Conservation (phyloP, 192 early-diverging fungal genomes). For the Coemansia sp. region DNA sequence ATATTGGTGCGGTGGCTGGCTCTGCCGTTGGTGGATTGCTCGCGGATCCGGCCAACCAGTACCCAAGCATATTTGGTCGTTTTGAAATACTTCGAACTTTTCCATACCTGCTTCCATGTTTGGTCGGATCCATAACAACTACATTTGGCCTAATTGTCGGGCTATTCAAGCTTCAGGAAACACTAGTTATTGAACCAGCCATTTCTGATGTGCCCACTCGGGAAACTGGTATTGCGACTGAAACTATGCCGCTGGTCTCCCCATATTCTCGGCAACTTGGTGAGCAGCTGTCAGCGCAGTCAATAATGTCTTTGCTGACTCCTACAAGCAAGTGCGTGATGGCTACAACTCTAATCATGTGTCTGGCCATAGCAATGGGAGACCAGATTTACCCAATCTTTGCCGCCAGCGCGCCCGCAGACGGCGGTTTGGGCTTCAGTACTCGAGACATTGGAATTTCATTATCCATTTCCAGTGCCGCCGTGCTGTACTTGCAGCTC, state of each 20-base stretch:
- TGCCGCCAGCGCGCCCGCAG: constrained; percentile 25
- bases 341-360: constrained; percentile 21
- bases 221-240: not conserved
- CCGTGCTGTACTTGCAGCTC: constrained; percentile 55
- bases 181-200: constrained; percentile 12
- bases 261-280: not conserved
- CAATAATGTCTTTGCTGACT: constrained; percentile 18
- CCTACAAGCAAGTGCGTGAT: constrained; percentile 21
- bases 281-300: constrained; percentile 2
- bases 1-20: constrained; percentile 60
- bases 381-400: constrained; percentile 49
- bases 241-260: constrained; percentile 12
- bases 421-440: constrained; percentile 58
- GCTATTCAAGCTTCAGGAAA: constrained; percentile 61
- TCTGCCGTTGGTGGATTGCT: constrained; percentile 75
- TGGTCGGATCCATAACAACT: constrained; percentile 60
- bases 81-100: constrained; percentile 59
- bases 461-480: constrained; percentile 35
- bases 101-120: constrained; percentile 82
- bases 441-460: constrained; percentile 54
- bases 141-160: constrained; percentile 64
- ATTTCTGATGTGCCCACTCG: not conserved
- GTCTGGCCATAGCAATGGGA: constrained; percentile 23
- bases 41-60: constrained; percentile 63
- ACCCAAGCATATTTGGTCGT: constrained; percentile 61